Base-by-base conservation (phyloP, 805 yeast genomes). In the Wickerhamomyces tratensis region DNA sequence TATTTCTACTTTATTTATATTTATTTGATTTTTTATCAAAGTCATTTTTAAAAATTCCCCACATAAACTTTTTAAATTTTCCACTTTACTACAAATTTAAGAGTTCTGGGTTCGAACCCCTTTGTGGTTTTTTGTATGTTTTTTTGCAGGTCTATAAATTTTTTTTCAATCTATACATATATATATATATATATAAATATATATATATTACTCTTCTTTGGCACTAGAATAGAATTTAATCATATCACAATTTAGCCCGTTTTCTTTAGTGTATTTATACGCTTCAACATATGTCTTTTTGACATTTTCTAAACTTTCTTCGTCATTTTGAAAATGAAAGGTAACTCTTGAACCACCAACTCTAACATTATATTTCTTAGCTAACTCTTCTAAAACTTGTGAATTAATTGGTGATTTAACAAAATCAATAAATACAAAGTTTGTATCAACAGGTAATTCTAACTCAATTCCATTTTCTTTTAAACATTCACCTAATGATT, bases 341-440 rank as follows among this genome's bases (percentile, higher is more conserved):
- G 95, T 82, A 36, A 89, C 62, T 54, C 97, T 74, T 38, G 77
- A 77, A 34, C 86, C 84, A 71, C 71, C 69, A 31, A 82, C 59
- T 48, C 72, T 79, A 42, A 89, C 69, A 40, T 77, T 74, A 53
- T 76, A 68, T 52, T 82, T 74, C 36, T 67, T 56, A 39, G 79
- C 84, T 43, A 68, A 60, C 47, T 71, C 68, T n/a, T 66, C 68
- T 38, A 84, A 62, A 27, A 71, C 63, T 12, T 64, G 72, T 14
- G 77, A 75, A 55, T 81, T 76, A 61, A 87, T 75, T 37, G 70
- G 69, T 0, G 57, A 45, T 36, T 53, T 51, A 27, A 44, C 44
- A 15, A 74, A 61, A 58, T 88, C 89, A 41, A 86, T 53, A 57
- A 86, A 87, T 36, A 91, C 87, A 61, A 89, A 86, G 57, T 82